Percentiles rank a stretch among this genome's conserved stretches.
phyloP scores from a whole-genome alignment of 768 basidiomycete species.

The Boletellus ananiceps region DNA sequence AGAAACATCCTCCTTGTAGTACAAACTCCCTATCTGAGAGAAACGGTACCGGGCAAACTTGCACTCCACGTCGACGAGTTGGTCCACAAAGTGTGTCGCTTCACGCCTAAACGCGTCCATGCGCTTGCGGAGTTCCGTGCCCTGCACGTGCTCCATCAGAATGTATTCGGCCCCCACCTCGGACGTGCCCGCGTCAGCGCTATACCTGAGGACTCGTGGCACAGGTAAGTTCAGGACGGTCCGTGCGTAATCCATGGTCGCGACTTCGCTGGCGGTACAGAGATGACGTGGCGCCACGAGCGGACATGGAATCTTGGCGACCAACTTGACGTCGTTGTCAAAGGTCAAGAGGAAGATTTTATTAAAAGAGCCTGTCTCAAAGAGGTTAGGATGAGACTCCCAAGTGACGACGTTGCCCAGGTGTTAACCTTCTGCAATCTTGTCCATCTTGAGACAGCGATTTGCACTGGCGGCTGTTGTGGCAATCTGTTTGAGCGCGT shows the following conservation, averaged over 20 bases:
- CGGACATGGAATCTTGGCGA: conserved; percentile 16
- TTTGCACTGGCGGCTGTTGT: conserved; percentile 8
- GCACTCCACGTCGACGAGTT: conserved; percentile 20
- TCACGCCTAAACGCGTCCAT: neutral
- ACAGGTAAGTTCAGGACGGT: neutral
- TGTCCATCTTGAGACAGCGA: conserved; percentile 16
- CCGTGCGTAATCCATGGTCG: neutral
- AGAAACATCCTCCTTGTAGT: conserved; percentile 30
- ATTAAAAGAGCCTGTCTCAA: conserved; percentile 7
- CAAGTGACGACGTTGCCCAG: neutral
- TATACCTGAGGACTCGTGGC: neutral
- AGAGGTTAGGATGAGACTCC: neutral
- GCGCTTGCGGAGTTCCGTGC: neutral
- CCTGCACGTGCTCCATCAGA: neutral
- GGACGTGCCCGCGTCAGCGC: neutral
- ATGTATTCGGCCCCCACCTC: neutral
- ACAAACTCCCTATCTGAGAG: conserved; percentile 33
- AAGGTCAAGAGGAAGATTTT: conserved; percentile 15
- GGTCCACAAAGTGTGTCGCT: neutral
- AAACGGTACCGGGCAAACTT: conserved; percentile 20
- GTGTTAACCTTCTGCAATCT: conserved; percentile 10
- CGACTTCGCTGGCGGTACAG: conserved; percentile 22
- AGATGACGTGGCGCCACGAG: conserved; percentile 26
- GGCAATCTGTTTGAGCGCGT: conserved; percentile 12
- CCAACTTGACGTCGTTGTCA: conserved; percentile 9